These are phyloP conservation scores for Mollisia scopiformis DNA, from an alignment of 2,329 filamentous ascomycete genomes.

Conservation along the genomic window DNA sequence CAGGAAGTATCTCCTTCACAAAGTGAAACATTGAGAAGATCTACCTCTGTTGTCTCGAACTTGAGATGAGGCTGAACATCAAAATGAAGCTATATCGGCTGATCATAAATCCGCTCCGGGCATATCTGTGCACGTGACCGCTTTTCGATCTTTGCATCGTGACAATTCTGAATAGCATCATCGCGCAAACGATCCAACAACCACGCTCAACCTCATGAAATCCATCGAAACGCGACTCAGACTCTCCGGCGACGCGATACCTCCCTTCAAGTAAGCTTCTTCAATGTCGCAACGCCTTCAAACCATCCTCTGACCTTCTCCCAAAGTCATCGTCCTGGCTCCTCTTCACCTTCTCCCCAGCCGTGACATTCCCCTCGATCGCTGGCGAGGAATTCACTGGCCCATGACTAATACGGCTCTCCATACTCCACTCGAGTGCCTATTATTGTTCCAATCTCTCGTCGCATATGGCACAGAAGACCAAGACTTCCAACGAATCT, in stretches of 20 bases:
- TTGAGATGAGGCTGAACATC: neutral
- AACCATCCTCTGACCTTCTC: neutral
- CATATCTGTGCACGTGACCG: slow-evolving; percentile 18
- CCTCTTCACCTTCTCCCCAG: slow-evolving; percentile 56
- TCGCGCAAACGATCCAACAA: slow-evolving; percentile 10
- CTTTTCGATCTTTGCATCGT: slow-evolving; percentile 8
- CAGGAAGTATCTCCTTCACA: too few relatives aligned
- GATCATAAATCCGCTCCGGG: neutral
- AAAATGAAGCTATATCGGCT: neutral
- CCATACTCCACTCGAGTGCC: slow-evolving; percentile 84
- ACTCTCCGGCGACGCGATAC: neutral
- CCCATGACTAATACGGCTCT: slow-evolving; percentile 60
- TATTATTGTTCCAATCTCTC: slow-evolving; percentile 83
- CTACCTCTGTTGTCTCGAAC: neutral
- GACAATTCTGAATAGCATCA: slow-evolving; percentile 18
- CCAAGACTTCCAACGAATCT: slow-evolving; percentile 71
- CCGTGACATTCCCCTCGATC: slow-evolving; percentile 58
- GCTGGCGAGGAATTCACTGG: slow-evolving; percentile 56
- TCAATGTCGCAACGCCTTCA: neutral
- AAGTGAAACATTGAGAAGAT: too few relatives aligned
- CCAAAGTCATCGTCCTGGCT: slow-evolving; percentile 47
- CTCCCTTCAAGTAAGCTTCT: slow-evolving; percentile 7
- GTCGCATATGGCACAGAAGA: slow-evolving; percentile 67
- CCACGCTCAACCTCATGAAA: slow-evolving; percentile 17
- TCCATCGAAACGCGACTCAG: slow-evolving; percentile 15